These are phyloP conservation scores for Pecoramyces ruminantium DNA, from an alignment of 192 early-diverging fungal species.

Conservation along the genomic window DNA sequence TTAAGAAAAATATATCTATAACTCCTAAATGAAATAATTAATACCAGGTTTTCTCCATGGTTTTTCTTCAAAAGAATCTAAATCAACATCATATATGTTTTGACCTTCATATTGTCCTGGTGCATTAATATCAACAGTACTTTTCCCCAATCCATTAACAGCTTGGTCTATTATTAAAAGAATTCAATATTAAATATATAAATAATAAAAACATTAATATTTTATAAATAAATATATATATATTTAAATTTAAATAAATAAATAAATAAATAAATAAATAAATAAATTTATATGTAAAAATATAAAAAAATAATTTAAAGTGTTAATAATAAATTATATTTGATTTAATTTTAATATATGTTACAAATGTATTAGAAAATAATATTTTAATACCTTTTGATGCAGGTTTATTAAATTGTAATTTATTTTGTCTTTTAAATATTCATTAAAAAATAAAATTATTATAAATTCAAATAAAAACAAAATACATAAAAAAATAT, in stretches of 20 bases:
- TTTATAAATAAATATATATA: not conserved
- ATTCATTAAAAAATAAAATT: no score
- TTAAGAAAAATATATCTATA: no score
- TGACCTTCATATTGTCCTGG: slow-evolving; percentile 64
- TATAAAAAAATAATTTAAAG: no score
- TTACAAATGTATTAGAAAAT: no score
- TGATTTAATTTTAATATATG: no score
- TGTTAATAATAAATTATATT: no score
- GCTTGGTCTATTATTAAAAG: not conserved
- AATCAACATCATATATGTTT: slow-evolving; percentile 73
- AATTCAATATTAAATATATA: not conserved
- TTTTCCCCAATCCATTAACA: not conserved
- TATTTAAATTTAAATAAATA: no score
- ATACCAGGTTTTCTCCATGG: slow-evolving; percentile 76
- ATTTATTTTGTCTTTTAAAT: not conserved
- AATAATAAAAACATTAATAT: no score
- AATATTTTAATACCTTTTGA: not conserved
- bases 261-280: no score
- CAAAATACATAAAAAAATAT: not conserved
- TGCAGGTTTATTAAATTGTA: not conserved
- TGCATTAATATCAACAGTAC: slow-evolving; percentile 45
- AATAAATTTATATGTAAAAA: no score
- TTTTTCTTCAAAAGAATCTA: slow-evolving; percentile 88
- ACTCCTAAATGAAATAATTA: not conserved
- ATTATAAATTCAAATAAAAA: no score